Conservation (phyloP, 345 rosid species). For the Gossypium anomalum region DNA sequence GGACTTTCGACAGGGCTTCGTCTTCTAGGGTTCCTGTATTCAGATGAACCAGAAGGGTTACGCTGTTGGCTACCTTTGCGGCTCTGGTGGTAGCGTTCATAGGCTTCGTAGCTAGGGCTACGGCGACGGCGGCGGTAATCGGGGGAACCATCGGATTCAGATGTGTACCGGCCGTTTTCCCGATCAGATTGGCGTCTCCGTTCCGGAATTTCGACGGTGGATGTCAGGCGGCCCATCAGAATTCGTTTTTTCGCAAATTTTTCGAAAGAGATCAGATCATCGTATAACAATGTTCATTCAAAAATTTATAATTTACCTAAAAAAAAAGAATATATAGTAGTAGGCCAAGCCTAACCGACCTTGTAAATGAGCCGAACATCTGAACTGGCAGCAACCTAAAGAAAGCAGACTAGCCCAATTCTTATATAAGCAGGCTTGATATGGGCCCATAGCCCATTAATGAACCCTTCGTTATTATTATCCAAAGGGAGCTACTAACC, state of each 20-base stretch:
- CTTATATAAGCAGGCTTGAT: too few relatives aligned
- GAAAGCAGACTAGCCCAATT: too few relatives aligned
- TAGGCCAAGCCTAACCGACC: background rate
- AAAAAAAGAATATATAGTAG: background rate
- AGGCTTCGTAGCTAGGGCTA: conserved; percentile 33
- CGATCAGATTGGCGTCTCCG: conserved; percentile 7
- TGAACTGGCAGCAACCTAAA: too few relatives aligned
- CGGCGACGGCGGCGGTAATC: conserved; percentile 23
- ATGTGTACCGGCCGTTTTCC: conserved; percentile 20
- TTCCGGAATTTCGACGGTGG: background rate
- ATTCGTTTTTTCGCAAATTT: background rate
- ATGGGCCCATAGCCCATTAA: too few relatives aligned
- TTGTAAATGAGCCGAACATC: background rate
- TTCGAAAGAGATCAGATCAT: background rate
- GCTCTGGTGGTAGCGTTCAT: conserved; percentile 19
- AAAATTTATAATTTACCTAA: background rate
- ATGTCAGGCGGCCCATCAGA: conserved; percentile 9
- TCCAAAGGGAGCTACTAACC: too few relatives aligned
- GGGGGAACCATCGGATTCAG: conserved; percentile 31
- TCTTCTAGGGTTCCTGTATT: conserved; percentile 16
- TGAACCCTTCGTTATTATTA: too few relatives aligned
- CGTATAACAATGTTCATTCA: background rate
- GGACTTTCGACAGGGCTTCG: conserved; percentile 29
- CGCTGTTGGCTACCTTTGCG: conserved; percentile 15
- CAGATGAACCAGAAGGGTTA: conserved; percentile 21